phyloP scores from a whole-genome alignment of 2,329 filamentous ascomycete genomes.

The Chaetomiaceae sp. region DNA sequence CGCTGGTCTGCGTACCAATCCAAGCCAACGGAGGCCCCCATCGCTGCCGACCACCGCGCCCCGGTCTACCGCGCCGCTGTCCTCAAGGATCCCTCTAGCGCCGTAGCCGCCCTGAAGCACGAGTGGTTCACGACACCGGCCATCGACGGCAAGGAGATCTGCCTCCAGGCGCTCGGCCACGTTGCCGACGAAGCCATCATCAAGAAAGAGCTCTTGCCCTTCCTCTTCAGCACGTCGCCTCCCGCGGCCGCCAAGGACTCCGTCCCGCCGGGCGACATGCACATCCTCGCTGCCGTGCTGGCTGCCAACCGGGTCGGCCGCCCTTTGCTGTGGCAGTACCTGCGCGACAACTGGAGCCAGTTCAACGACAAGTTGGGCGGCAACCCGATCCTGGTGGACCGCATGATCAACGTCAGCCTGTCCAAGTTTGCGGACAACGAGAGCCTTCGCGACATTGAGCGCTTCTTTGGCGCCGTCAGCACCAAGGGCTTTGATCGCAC shows the following conservation, averaged over 20 bases:
- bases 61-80: conserved; percentile 77
- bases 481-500: conserved; percentile 81
- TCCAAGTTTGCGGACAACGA: conserved; percentile 69
- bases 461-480: conserved; percentile 83
- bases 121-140: conserved; percentile 79
- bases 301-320: conserved; percentile 68
- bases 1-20: conserved; percentile 76
- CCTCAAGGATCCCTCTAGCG: conserved; percentile 58
- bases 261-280: conserved; percentile 83
- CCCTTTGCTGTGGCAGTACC: conserved; percentile 73
- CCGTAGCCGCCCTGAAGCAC: conserved; percentile 70
- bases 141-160: conserved; percentile 86
- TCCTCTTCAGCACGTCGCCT: conserved; percentile 65
- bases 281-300: conserved; percentile 69
- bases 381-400: conserved; percentile 84
- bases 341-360: conserved; percentile 75
- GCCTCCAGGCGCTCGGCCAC: conserved; percentile 67
- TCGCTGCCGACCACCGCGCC: conserved; percentile 75
- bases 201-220: conserved; percentile 59
- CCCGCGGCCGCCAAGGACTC: conserved; percentile 45
- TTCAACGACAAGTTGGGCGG: conserved; percentile 62
- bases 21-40: conserved; percentile 58
- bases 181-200: conserved; percentile 65
- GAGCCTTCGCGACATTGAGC: conserved; percentile 67
- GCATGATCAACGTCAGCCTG: conserved; percentile 74